These are phyloP conservation scores for Thielaviopsis euricoi DNA, from an alignment of 2,329 filamentous ascomycete genomes.

Conservation along the genomic window DNA sequence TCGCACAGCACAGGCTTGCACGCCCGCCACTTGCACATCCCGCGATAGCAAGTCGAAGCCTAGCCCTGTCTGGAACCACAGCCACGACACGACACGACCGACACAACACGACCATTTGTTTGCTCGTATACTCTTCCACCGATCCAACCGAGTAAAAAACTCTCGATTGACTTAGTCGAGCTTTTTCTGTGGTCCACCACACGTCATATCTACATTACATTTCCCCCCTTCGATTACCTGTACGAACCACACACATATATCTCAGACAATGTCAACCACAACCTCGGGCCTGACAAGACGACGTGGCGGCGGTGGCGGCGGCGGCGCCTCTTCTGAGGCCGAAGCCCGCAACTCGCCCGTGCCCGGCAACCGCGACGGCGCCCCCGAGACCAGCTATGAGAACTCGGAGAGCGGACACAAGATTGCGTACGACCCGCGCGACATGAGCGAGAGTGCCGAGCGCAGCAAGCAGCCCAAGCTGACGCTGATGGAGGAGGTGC, in stretches of 20 bases:
- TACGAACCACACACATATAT: not conserved
- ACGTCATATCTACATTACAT: no score
- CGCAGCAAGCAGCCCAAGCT: conserved; percentile 95
- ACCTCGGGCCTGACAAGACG: conserved; percentile 41
- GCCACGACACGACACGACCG: no score
- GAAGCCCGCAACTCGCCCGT: conserved; percentile 18
- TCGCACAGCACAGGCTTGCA: no score
- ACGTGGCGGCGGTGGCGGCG: conserved; percentile 53
- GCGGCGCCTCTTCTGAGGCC: conserved; percentile 42
- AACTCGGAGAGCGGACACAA: conserved; percentile 92
- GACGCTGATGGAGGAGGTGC: conserved; percentile 95
- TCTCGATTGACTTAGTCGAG: no score
- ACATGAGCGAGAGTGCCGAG: conserved; percentile 94
- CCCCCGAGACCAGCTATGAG: conserved; percentile 73
- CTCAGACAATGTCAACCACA: conserved; percentile 3
- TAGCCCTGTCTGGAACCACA: no score
- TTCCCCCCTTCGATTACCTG: no score
- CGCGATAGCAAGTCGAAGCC: no score
- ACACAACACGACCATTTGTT: no score
- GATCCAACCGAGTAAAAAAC: no score
- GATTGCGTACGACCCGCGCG: conserved; percentile 92
- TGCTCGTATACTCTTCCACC: no score
- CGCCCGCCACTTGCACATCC: no score
- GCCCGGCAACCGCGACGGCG: conserved; percentile 41
- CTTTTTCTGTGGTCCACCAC: not conserved